These are phyloP conservation scores for Fraxinus pennsylvanica DNA, from an alignment of 257 asterid species.

Conservation along the genomic window DNA sequence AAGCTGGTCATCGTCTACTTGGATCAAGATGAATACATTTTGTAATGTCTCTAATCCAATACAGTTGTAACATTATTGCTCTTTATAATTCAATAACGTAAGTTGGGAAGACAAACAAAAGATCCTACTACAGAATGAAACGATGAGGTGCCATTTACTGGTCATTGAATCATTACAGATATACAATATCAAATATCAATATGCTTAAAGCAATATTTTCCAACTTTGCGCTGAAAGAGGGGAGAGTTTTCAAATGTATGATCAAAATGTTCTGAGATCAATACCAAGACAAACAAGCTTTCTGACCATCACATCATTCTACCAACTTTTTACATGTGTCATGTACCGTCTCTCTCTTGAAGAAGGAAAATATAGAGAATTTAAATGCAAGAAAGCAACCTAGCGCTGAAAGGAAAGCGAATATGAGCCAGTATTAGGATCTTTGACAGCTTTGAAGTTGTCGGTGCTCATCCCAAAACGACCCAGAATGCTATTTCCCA, in stretches of 20 bases:
- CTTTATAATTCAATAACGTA: not conserved
- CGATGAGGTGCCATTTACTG: not conserved
- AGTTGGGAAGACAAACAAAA: not conserved
- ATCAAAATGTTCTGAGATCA: slow-evolving; percentile 19
- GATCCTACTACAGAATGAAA: not conserved
- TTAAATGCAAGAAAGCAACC: slow-evolving; percentile 22
- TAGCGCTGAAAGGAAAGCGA: slow-evolving; percentile 71
- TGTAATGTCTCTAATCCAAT: not conserved
- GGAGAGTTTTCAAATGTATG: not conserved
- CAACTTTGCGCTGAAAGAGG: not conserved
- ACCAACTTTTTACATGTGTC: not conserved
- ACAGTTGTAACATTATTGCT: not conserved
- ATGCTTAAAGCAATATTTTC: not conserved
- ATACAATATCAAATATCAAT: not conserved
- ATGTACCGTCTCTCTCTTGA: not conserved
- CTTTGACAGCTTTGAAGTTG: slow-evolving; percentile 89
- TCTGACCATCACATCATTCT: slow-evolving; percentile 2
- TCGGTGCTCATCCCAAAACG: slow-evolving; percentile 91
- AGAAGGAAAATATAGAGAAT: slow-evolving; percentile 3
- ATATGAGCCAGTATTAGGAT: slow-evolving; percentile 89
- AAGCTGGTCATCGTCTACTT: not conserved
- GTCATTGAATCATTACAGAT: not conserved
- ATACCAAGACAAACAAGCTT: slow-evolving; percentile 9
- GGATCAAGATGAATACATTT: not conserved
- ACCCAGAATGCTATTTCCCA: slow-evolving; percentile 87